Evolutionary conservation across 73 alveolate species (phyloP), one percentile per base, ranked within the genome.

Genomic region (Stentor roeselii): DNA sequence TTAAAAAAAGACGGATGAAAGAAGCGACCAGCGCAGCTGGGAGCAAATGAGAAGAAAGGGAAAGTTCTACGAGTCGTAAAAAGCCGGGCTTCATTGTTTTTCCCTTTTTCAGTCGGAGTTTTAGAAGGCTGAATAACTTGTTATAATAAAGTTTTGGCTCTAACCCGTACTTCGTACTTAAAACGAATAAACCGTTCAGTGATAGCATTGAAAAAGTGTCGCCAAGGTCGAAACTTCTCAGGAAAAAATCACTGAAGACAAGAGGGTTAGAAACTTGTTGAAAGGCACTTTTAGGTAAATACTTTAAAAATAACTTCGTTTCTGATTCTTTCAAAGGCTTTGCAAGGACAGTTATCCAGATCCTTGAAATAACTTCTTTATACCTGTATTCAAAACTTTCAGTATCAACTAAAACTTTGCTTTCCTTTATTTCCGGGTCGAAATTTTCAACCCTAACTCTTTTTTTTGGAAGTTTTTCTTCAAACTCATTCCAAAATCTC

Each of bases 381-480:
- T 67, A 67, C 34, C 41, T n/a, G 42, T 21, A 21, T 30, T 21
- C 80, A 36, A 36, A 67, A 0, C 42, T 27, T 21, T 67, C 80
- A 30, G 41, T 67, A 67, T 67, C 80, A 27, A 67, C 41, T 21
- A 67, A 40, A 34, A 67, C 34, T 32, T 32, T 67, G 11, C 34
- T 36, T 67, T 32, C 41, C n/a, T 21, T 40, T 0, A 67, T n/a
- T 40, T 67, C 80, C 14, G 80, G 80, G 80, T 67, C 80, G 37
- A 67, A 67, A 34, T 67, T 67, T 67, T 67, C 80, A 21, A 21
- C 37, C 34, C 80, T 67, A 27, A 27, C 34, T 67, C 80, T 67
- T 34, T 67, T 67, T 34, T 67, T n/a, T 21, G 67, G 67, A 6
- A 50, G 21, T 6, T 50, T 50, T 50, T 6, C 21, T 50, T 50